Evolutionary conservation across 192 early-diverging fungal species (phyloP), one percentile per base, ranked within the genome.

Genomic region (Kickxella alabastrina): DNA sequence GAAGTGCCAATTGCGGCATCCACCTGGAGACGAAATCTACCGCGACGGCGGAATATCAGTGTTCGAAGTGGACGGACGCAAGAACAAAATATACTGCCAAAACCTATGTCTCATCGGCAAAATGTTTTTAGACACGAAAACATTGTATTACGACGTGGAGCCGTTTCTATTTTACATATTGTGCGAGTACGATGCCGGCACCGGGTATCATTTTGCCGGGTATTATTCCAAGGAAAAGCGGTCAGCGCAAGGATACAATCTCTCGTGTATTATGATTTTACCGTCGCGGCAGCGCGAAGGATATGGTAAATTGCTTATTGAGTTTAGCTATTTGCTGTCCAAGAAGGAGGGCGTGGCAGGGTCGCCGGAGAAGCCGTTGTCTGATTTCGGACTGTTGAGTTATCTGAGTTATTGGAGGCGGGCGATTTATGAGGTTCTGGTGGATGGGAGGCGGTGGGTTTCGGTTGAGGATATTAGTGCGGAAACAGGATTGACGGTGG

Each of bases 201-300:
- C 56, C 9, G 88, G 87, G 15, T 88, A 84, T 59, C 91, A 93
- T 56, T 91, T 99, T 72, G 90, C 96, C 19, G 96, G 94, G 0
- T 98, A 98, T 52, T 98, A 95, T 76, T 95, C 92, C 23, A 99
- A 99, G 81, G 93, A 97, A 69, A 97, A 95, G 68, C 79, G 79
- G 24, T 93, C 90, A 2, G 78, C 75, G 21, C 77, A 87, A 49
- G 80, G 82, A 10, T 92, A 93, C 64, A 97, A 97, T 59, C 80
- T 97, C 10, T 90, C 93, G n/a, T 97, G 94, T 51, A 95, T 97
- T 31, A 62, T 95, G 60, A 86, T 88, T n/a, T 46, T 97, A 27
- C 94, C 94, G 13, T 77, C 83, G 12, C 83, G 86, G 69, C 92
- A 94, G 59, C 77, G 90, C 43, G 89, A 91, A 52, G 92, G 93